Percentiles rank a stretch among this genome's conserved stretches.
Evolutionary conservation across 139 green algal genomes (phyloP).

Genomic region (Chlorella sp.): DNA sequence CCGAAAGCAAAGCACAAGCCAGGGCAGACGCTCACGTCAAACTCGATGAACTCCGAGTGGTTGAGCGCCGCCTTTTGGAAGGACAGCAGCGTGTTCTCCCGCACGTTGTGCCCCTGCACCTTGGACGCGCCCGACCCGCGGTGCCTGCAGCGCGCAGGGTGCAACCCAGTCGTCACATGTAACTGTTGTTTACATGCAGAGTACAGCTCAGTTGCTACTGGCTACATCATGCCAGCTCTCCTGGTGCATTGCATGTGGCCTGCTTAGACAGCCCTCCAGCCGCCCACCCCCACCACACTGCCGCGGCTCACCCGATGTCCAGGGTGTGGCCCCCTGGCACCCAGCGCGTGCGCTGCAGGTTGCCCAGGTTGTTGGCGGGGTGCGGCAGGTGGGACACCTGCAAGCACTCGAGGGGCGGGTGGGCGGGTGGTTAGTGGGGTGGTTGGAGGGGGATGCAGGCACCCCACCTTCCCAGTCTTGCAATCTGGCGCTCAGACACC

Average conservation of each 20-base stretch:
- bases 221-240: too few species aligned
- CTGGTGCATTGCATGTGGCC: too few species aligned
- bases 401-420: too few species aligned
- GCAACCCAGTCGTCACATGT: too few species aligned
- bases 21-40: slow-evolving; percentile 39
- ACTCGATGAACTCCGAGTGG: slow-evolving; percentile 58
- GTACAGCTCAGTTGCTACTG: too few species aligned
- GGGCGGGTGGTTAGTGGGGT: too few species aligned
- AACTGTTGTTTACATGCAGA: too few species aligned
- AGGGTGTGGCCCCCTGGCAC: slow-evolving; percentile 36
- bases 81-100: slow-evolving; percentile 61
- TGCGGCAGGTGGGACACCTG: slow-evolving; percentile 22
- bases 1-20: neutral
- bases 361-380: slow-evolving; percentile 47
- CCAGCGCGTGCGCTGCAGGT: slow-evolving; percentile 53
- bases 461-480: too few species aligned
- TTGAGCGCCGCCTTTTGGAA: slow-evolving; percentile 57
- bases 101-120: slow-evolving; percentile 40
- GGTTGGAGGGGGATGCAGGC: too few species aligned
- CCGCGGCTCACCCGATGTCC: slow-evolving; percentile 50
- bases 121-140: slow-evolving; percentile 46
- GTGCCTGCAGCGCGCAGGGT: slow-evolving; percentile 21
- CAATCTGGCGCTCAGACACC: too few species aligned
- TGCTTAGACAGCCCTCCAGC: too few species aligned
- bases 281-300: too few species aligned